Evolutionary conservation across 2,329 filamentous ascomycete species (phyloP).

Genomic region (Fusarium nurragi): DNA sequence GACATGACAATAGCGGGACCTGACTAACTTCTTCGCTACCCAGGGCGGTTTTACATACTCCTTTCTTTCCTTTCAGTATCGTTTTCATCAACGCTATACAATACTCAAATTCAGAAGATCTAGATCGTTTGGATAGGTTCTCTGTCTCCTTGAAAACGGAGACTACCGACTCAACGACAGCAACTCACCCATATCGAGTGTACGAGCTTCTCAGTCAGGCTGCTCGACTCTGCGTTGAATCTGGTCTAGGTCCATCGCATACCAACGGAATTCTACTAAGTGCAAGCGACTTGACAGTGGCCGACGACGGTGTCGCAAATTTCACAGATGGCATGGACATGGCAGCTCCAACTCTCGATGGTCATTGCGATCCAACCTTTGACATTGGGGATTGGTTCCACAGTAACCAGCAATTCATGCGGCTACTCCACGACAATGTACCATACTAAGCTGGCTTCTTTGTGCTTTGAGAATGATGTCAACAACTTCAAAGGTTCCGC

Average conservation of each 20-base stretch:
- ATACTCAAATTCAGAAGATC: constrained; percentile 6
- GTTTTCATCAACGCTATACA: constrained; percentile 48
- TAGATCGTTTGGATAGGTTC: constrained; percentile 45
- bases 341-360: background rate
- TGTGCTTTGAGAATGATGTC: background rate
- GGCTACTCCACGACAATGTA: constrained; percentile 25
- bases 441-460: background rate
- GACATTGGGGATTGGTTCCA: constrained; percentile 27
- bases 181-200: constrained; percentile 47
- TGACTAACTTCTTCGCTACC: background rate
- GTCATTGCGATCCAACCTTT: background rate
- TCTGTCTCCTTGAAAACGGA: constrained; percentile 44
- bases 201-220: constrained; percentile 49
- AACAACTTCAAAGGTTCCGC: too few relatives aligned
- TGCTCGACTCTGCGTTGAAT: constrained; percentile 44
- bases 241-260: background rate
- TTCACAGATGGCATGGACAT: background rate
- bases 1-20: background rate
- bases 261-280: background rate
- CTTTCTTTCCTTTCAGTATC: constrained; percentile 53
- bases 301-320: background rate
- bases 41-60: constrained; percentile 50
- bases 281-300: background rate
- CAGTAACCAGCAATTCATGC: constrained; percentile 31
- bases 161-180: constrained; percentile 14